Evolutionary conservation across 1,284 basidiomycete species (phyloP).

Genomic region (Peniophora sp.): DNA sequence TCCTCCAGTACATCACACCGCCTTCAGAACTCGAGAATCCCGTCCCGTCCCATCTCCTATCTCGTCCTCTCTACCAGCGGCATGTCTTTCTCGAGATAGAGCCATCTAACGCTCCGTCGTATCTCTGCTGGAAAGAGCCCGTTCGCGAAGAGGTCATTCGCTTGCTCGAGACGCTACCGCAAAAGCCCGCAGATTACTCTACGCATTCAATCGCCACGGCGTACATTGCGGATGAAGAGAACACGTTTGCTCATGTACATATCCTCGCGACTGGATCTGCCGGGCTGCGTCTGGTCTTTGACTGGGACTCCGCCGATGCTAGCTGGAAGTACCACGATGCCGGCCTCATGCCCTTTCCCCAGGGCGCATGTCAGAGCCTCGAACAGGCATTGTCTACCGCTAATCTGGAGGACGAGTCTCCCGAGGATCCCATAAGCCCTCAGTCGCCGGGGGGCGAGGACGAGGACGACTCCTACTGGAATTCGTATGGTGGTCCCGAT

Average conservation of each 20-base stretch:
- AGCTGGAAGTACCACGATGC: conserved; percentile 68
- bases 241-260: conserved; percentile 53
- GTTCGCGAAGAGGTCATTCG: conserved; percentile 29
- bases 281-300: conserved; percentile 56
- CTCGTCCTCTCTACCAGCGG: conserved; percentile 49
- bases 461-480: conserved; percentile 57
- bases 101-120: conserved; percentile 40
- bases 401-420: conserved; percentile 4
- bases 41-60: conserved; percentile 55
- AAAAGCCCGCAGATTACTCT: conserved; percentile 18
- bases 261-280: conserved; percentile 28
- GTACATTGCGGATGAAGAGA: conserved; percentile 54
- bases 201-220: conserved; percentile 29
- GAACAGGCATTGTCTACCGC: conserved; percentile 22
- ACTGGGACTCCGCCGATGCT: conserved; percentile 43
- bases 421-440: conserved; percentile 13
- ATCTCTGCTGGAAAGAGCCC: conserved; percentile 62
- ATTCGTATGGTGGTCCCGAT: conserved; percentile 40
- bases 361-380: conserved; percentile 34
- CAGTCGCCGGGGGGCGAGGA: conserved; percentile 12
- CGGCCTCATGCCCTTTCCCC: conserved; percentile 65
- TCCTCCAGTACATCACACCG: conserved; percentile 54
- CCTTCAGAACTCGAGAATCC: conserved; percentile 36
- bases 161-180: conserved; percentile 37
- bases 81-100: conserved; percentile 57